Base-by-base conservation (phyloP, 441 rosid species). In the Melastoma candidum region DNA sequence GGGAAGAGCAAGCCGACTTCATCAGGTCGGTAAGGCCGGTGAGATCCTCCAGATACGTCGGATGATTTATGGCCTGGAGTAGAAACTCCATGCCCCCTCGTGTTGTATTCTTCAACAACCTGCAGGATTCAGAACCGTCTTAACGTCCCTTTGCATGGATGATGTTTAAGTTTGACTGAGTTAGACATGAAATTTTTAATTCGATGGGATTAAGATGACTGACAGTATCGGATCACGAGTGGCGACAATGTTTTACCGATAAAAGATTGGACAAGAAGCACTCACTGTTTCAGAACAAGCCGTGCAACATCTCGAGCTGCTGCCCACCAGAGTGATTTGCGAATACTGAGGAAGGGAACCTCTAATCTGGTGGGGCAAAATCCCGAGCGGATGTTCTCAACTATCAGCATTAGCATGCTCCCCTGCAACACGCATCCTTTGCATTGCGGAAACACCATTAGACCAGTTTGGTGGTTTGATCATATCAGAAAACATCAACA, bases 11-110 rank as follows among this genome's bases (percentile, higher is more conserved):
- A 43, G 92, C 92, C 7, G 87, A 82, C 64, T 68, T 78, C 83
- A 75, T 84, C 64, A 92, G 70, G 69, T 85, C 95, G 1, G 97
- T 92, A 50, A 85, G 78, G 68, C 98, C 98, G 0, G 97, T 84
- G 46, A 92, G 70, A 74, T 92, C 98, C 59, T 88, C 98, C 59
- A 92, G 66, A 72, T 84, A 88, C n/a, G 98, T 88, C 7, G 98
- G 97, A 67, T 83, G 87, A 71, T 88, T 88, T 13, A 88, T 81
- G 3, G 90, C 98, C 72, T 82, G 75, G 43, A 88, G 87, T 46
- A 92, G 48, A 65, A 92, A 88, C 13, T 83, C 77, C 71, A 73
- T 71, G 66, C n/a, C 84, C 90, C 63, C 73, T 92, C 60, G 70
- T 65, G 57, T 75, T 65, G 62, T 76, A 92, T 62, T 92, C 97